A percentile compares a stretch with the other conserved stretches of the same genome.
These are phyloP conservation scores for Afroboletus lepidellus DNA, from an alignment of 1,284 basidiomycete species.

Conservation along the genomic window DNA sequence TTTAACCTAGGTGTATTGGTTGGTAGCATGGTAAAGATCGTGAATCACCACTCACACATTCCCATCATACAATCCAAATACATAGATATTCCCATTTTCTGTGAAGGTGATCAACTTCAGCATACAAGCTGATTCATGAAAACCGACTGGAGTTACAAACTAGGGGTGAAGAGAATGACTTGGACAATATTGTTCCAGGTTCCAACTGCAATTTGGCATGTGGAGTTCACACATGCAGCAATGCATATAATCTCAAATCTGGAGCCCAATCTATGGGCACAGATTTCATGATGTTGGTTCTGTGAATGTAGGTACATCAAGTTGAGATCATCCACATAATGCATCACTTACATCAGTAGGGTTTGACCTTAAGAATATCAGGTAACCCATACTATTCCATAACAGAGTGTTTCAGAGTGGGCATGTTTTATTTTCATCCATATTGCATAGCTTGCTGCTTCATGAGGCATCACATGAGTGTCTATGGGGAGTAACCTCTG, in stretches of 20 bases:
- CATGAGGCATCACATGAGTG: not conserved
- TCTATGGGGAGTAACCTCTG: not conserved
- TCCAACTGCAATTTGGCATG: constrained; percentile 1
- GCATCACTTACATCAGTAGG: not conserved
- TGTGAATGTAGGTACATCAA: not conserved
- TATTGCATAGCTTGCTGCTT: not conserved
- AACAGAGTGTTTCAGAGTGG: constrained; percentile 1
- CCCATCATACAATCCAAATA: constrained; percentile 12
- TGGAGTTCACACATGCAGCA: not conserved
- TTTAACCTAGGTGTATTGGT: not conserved
- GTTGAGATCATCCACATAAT: not conserved
- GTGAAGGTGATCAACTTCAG: constrained; percentile 8
- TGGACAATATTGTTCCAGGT: constrained; percentile 7
- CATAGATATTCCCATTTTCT: not conserved
- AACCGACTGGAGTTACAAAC: constrained; percentile 10
- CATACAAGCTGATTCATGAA: constrained; percentile 5
- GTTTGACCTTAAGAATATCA: constrained; percentile 1
- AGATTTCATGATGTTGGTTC: constrained; percentile 12
- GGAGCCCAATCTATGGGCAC: constrained; percentile 2
- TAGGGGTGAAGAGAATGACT: constrained; percentile 9
- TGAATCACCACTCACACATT: constrained; percentile 10
- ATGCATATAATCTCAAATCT: constrained; percentile 16
- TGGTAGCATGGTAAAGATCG: no score
- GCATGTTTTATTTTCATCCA: constrained; percentile 5
- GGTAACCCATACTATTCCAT: constrained; percentile 1